Conservation (phyloP, 108 stramenopile species). For the Cyclotella cryptica region DNA sequence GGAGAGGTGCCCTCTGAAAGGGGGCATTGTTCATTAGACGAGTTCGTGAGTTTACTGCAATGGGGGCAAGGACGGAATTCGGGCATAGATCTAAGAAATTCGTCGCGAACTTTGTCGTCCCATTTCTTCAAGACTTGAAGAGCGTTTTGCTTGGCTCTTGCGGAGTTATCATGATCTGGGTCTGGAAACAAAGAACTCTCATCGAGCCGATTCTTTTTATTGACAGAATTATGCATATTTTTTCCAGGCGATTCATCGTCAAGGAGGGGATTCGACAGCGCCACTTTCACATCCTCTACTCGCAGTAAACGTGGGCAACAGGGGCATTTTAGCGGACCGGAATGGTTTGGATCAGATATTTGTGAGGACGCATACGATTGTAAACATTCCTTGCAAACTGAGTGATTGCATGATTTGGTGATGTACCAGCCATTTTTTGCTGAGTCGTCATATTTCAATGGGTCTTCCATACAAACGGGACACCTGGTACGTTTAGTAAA, state of each 20-base stretch:
- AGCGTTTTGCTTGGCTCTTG: slow-evolving; percentile 27
- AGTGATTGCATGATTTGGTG: slow-evolving; percentile 66
- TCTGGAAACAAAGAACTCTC: slow-evolving; percentile 21
- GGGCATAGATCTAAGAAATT: slow-evolving; percentile 59
- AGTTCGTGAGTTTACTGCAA: slow-evolving; percentile 36
- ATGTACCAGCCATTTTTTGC: slow-evolving; percentile 55
- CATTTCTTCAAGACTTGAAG: slow-evolving; percentile 43
- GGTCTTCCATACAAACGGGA: slow-evolving; percentile 51
- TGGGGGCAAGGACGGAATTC: slow-evolving; percentile 69
- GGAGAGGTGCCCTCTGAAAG: slow-evolving; percentile 2
- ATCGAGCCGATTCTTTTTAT: not conserved
- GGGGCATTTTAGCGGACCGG: slow-evolving; percentile 73
- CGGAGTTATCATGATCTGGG: slow-evolving; percentile 20
- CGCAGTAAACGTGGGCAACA: slow-evolving; percentile 62
- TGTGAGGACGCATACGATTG: slow-evolving; percentile 61
- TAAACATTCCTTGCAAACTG: slow-evolving; percentile 68
- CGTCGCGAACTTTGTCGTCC: slow-evolving; percentile 66
- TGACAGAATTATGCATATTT: not conserved
- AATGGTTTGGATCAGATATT: slow-evolving; percentile 59
- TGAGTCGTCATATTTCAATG: slow-evolving; percentile 6
- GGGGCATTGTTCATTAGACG: not conserved
- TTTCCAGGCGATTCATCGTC: not conserved
- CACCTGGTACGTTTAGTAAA: slow-evolving; percentile 14
- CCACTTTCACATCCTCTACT: slow-evolving; percentile 64
- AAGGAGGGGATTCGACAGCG: slow-evolving; percentile 31